phyloP scores from a whole-genome alignment of 2,329 filamentous ascomycete species.

The Didymella sp. region DNA sequence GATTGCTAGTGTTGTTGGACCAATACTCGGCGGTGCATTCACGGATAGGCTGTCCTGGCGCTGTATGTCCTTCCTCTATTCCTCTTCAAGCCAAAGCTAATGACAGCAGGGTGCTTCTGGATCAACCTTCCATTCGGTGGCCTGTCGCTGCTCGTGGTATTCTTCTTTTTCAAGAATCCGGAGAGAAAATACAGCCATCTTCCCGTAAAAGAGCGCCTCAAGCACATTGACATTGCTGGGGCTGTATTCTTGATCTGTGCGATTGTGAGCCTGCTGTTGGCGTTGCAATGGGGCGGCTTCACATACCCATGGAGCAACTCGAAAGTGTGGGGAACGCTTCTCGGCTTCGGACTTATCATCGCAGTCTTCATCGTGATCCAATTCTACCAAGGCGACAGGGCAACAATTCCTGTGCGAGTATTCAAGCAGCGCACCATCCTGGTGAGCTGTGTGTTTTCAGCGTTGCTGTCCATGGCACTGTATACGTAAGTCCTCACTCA shows the following conservation, averaged over 20 bases:
- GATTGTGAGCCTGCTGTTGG: slow-evolving; percentile 44
- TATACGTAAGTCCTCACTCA: slow-evolving; percentile 39
- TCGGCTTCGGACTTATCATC: slow-evolving; percentile 57
- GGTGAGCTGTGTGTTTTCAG: slow-evolving; percentile 44
- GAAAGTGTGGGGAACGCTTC: slow-evolving; percentile 58
- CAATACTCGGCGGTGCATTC: slow-evolving; percentile 53
- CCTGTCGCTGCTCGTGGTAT: slow-evolving; percentile 42
- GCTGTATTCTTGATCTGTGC: slow-evolving; percentile 43
- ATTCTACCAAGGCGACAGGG: slow-evolving; percentile 37
- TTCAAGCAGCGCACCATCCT: slow-evolving; percentile 49
- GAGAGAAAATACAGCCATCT: slow-evolving; percentile 37
- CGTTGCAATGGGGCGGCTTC: slow-evolving; percentile 51
- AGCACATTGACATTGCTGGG: slow-evolving; percentile 49
- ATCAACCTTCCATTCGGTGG: slow-evolving; percentile 56
- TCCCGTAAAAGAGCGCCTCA: slow-evolving; percentile 42
- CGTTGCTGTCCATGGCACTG: slow-evolving; percentile 48
- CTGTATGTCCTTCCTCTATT: neutral
- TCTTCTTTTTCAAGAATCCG: slow-evolving; percentile 44
- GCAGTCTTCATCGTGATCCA: slow-evolving; percentile 53
- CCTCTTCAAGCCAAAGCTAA: neutral
- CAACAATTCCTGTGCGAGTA: slow-evolving; percentile 41
- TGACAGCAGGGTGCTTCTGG: slow-evolving; percentile 45
- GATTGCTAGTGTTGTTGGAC: slow-evolving; percentile 51
- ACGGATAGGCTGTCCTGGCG: slow-evolving; percentile 51
- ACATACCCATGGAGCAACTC: slow-evolving; percentile 58